Base-by-base conservation (phyloP, 2,329 filamentous ascomycete genomes). In the Fusarium duplospermum region DNA sequence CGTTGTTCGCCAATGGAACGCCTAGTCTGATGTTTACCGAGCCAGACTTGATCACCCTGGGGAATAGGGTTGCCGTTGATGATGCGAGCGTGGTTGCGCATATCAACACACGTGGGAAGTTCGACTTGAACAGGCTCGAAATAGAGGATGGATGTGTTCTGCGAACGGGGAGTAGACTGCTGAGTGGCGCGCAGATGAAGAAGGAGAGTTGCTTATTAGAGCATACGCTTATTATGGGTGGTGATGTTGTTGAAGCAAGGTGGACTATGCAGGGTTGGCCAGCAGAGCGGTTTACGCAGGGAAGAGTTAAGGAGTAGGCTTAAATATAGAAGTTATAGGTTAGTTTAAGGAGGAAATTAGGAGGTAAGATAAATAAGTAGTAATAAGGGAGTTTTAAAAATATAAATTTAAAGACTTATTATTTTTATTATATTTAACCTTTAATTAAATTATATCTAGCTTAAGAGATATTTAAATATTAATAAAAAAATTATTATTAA, bases 221-320 rank as follows among this genome's bases (percentile, higher is more conserved):
- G 80, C 89, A 90, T 71, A 90, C 88, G 0, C 82, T 90, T 5
- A 83, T 90, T 47, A 87, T 90, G 84, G 85, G 86, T 2, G 89
- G 88, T 6, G 88, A 90, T 76, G 81, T 87, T 45, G 87, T 89
- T 0, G 87, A 87, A 58, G 83, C 84, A 63, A 84, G 83, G 0
- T 80, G 77, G 64, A 87, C 87, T 2, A 86, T 87, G 80, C 88
- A 90, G 77, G 88, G 89, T 1, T 90, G 88, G 88, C 88, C 88
- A 3, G 80, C 79, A 0, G 76, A 80, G 52, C 74, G 69, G 31
- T 78, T 72, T 59, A 52, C 18, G 11, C 27, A 52, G 18, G 6
- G 11, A 14, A 29, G 47, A 52, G 27, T 31, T 14, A 31, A 31
- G 47, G 18, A 52, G 27, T 52, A 52, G 20, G 24, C n/a, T 20